Evolutionary conservation across 108 stramenopile species (phyloP).

Genomic region (Stephanodiscus minutulus): DNA sequence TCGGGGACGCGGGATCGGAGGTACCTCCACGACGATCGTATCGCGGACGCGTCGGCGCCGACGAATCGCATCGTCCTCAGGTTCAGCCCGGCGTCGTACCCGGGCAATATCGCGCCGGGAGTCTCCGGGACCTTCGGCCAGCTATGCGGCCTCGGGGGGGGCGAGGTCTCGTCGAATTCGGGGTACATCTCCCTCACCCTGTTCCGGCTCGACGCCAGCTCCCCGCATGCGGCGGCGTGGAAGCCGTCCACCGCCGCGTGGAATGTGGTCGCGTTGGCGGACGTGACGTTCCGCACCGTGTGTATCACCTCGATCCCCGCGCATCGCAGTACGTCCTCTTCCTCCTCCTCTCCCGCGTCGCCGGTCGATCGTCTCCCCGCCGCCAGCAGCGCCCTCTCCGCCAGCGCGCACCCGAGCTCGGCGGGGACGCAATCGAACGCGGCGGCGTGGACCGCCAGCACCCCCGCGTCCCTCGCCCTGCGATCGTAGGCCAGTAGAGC

Average conservation of each 20-base stretch:
- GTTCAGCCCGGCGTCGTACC: constrained; percentile 23
- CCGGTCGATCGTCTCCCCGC: background rate
- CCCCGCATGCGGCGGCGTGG: constrained; percentile 41
- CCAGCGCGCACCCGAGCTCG: constrained; percentile 39
- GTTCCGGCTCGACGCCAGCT: constrained; percentile 13
- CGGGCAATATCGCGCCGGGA: constrained; percentile 26
- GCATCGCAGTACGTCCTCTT: background rate
- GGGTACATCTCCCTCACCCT: constrained; percentile 24
- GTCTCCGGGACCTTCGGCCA: constrained; percentile 30
- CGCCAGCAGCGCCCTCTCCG: constrained; percentile 14
- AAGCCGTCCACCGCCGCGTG: constrained; percentile 54
- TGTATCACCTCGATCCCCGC: constrained; percentile 42
- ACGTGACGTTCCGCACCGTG: constrained; percentile 26
- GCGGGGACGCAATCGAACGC: constrained; percentile 58
- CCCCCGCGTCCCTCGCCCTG: constrained; percentile 18
- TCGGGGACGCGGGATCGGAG: constrained; percentile 22
- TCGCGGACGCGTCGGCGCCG: constrained; percentile 39
- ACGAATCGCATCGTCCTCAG: constrained; percentile 42
- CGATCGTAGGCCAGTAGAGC: constrained; percentile 35
- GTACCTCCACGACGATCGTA: constrained; percentile 36
- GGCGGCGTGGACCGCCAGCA: constrained; percentile 28
- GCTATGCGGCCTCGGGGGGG: constrained; percentile 24
- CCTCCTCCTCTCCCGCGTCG: background rate
- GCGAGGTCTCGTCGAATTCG: constrained; percentile 19
- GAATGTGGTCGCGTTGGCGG: constrained; percentile 45